These are phyloP conservation scores for Vigna radiata DNA, from an alignment of 306 rosid genomes.

Conservation along the genomic window DNA sequence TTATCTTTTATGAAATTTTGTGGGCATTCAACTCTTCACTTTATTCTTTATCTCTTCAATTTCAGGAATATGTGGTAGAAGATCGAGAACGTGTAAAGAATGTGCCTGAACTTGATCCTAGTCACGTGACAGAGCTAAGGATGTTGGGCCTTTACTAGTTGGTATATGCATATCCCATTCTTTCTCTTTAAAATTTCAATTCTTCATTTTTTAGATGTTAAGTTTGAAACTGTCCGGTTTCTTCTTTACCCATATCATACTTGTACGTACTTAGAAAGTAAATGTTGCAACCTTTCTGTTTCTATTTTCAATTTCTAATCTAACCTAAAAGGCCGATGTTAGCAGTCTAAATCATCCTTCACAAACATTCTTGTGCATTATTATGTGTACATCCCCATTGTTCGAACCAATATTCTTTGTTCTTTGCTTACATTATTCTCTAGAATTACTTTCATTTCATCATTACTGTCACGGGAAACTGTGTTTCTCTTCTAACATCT, in stretches of 20 bases:
- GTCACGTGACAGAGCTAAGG: constrained; percentile 88
- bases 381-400: neutral
- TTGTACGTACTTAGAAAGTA: neutral
- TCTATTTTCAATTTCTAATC: neutral
- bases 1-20: constrained; percentile 11
- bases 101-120: constrained; percentile 89
- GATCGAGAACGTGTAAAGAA: constrained; percentile 54
- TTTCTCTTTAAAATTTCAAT: constrained; percentile 21
- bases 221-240: constrained; percentile 32
- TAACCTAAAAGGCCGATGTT: neutral
- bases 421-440: constrained; percentile 3
- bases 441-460: constrained; percentile 9
- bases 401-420: constrained; percentile 22
- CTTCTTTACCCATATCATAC: constrained; percentile 12
- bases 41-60: constrained; percentile 29
- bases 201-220: constrained; percentile 23
- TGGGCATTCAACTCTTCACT: constrained; percentile 34
- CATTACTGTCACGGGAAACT: constrained; percentile 9
- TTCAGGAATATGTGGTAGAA: constrained; percentile 95
- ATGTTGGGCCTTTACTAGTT: constrained; percentile 92
- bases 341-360: constrained; percentile 20
- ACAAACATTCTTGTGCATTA: constrained; percentile 21
- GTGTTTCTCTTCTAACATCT: constrained; percentile 28
- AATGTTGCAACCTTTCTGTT: constrained; percentile 12
- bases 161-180: constrained; percentile 44